phyloP scores from a whole-genome alignment of 768 basidiomycete species.

The Lactarius evosmus region DNA sequence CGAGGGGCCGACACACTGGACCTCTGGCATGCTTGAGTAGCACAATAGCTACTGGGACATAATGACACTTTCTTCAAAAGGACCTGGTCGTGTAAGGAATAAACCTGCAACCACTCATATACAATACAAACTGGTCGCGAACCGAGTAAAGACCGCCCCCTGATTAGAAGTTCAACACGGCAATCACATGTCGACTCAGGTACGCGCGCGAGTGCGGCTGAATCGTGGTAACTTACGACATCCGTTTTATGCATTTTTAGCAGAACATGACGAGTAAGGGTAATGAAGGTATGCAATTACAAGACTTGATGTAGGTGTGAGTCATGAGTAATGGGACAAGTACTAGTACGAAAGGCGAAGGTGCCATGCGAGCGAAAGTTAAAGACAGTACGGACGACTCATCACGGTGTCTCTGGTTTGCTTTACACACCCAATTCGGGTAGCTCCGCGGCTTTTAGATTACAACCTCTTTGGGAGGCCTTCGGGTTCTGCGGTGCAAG shows the following conservation, averaged over 20 bases:
- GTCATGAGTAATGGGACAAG: background rate
- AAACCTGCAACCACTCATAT: too few species aligned
- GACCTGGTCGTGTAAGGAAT: too few species aligned
- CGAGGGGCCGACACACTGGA: background rate
- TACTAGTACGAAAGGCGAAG: background rate
- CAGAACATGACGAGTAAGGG: constrained; percentile 2
- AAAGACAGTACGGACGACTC: background rate
- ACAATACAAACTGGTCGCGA: too few species aligned
- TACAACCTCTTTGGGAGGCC: constrained; percentile 19
- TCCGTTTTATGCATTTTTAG: background rate
- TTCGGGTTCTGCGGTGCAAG: constrained; percentile 14
- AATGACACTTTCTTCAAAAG: too few species aligned
- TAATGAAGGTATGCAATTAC: constrained; percentile 6
- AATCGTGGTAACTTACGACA: too few species aligned
- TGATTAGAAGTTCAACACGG: too few species aligned
- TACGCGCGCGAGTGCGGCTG: too few species aligned
- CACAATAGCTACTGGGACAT: background rate
- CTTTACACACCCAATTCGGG: background rate
- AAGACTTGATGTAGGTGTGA: constrained; percentile 6
- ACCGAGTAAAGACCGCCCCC: too few species aligned
- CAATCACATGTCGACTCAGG: too few species aligned
- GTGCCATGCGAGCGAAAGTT: background rate
- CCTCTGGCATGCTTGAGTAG: background rate
- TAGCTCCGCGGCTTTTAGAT: background rate
- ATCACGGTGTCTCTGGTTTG: background rate